Evolutionary conservation across 2,329 filamentous ascomycete species (phyloP), one percentile per base, ranked within the genome.

Genomic region (Teratosphaeria epicoccoides): DNA sequence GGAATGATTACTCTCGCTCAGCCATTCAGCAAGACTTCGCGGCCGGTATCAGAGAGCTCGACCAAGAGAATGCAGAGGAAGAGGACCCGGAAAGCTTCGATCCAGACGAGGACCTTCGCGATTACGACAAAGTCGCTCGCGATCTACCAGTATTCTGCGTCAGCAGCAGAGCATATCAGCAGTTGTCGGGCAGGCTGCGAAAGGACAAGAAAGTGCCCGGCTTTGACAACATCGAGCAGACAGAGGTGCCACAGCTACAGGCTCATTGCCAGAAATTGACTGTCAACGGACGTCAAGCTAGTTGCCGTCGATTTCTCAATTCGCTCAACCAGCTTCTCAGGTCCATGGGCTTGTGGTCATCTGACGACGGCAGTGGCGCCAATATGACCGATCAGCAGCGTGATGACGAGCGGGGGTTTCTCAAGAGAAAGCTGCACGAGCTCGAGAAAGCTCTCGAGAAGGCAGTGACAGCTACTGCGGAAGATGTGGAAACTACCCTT

Each of bases 131-230:
- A 43, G 72, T 84, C 6, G 80, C 78, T 0, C 64, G 64, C 7
- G 71, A 69, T 0, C 68, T 86, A 0, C 76, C 80, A 0, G 81
- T 85, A 1, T 86, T 84, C 59, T 85, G 81, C 55, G 78, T 85
- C 14, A 82, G 78, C 52, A 79, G 77, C 46, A 70, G 77, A 44
- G 81, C 76, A 0, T 85, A 83, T 50, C 81, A 85, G 57, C 80
- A 81, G 58, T 65, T 85, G n/a, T 69, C 71, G 37, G 79, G 77
- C 1, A 72, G 77, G 3, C 61, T 83, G 7, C 62, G 69, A 49
- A 76, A 77, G 43, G 81, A 85, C 49, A 66, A 70, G 1, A 58
- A 67, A 10, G 70, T 79, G 1, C 66, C 71, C 11, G 80, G 81
- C 0, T 85, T 83, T 60, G 63, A 65, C 1, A 64, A 68, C 3